Evolutionary conservation across 2,329 filamentous ascomycete genomes (phyloP), one percentile per base, ranked within the genome.

Genomic region (Ophiostoma piceae): DNA sequence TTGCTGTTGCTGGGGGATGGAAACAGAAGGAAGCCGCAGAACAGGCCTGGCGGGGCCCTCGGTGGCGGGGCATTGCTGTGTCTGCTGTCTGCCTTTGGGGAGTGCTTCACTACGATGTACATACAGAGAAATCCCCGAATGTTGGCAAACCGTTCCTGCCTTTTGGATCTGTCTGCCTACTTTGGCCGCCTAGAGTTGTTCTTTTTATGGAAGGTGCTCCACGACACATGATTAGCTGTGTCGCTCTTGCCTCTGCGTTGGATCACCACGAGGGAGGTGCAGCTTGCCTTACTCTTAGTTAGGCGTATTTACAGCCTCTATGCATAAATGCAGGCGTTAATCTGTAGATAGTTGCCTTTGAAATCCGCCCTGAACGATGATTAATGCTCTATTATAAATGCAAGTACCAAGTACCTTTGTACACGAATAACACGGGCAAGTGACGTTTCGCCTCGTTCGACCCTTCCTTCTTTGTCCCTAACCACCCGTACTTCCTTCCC

Each of bases 21-120:
- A 71, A 71, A 57, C 70, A n/a, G 26, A 68, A 64, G 70, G 70
- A 71, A 71, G 32, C 29, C 35, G 39, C 39, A n/a, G 35, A 60
- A 62, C 32, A 12, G 16, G 47, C 14, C n/a, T 66, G 65, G 66
- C 35, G 62, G 69, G 69, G 69, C 57, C 22, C 41, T 67, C 41
- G 41, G 26, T 64, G 64, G 67, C 47, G 37, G 62, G 69, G 64
- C 37, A 60, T 35, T 35, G 35, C 26, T 29, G 1, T 29, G 2
- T 35, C 19, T 19, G 35, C 60, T 29, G 35, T 19, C 41, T 54
- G 14, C 37, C 64, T n/a, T 6, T 29, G 26, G 26, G 2, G 26
- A 29, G 26, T 29, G 26, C 26, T 29, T 29, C 26, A 29, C 26
- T 29, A 29, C 26, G 26, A 29, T 29, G 26, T 29, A 29, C 26